Conservation (phyloP, 495 filamentous ascomycete species). For the Jackrogersella multiformis region DNA sequence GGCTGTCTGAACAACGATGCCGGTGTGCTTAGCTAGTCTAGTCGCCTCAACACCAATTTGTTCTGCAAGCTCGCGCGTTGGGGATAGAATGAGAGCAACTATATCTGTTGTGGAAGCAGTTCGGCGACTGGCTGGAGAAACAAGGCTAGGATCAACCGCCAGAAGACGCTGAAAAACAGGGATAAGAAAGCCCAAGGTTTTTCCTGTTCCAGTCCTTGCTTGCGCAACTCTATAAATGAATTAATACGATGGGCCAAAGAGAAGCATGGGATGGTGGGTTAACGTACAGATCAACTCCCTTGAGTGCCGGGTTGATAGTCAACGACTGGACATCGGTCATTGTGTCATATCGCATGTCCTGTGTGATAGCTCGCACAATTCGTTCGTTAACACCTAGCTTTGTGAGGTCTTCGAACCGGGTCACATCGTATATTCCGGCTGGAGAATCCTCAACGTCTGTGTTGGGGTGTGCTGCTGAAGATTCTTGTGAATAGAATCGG, state of each 20-base stretch:
- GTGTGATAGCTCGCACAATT: constrained; percentile 74
- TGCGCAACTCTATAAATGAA: constrained; percentile 76
- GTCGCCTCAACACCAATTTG: constrained; percentile 88
- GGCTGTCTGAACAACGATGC: constrained; percentile 80
- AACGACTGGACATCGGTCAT: constrained; percentile 94
- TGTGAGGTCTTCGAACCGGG: constrained; percentile 74
- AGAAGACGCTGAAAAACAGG: constrained; percentile 79
- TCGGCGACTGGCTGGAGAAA: constrained; percentile 25
- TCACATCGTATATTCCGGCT: constrained; percentile 53
- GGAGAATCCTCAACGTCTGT: constrained; percentile 17
- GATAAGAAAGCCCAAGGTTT: constrained; percentile 84
- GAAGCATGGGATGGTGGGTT: not conserved
- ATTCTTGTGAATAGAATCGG: constrained; percentile 54
- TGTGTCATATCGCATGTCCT: constrained; percentile 76
- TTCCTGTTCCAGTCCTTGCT: constrained; percentile 88
- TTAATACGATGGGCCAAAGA: constrained; percentile 29
- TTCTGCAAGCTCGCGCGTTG: constrained; percentile 93
- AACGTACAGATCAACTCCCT: constrained; percentile 85
- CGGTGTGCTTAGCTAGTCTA: constrained; percentile 72
- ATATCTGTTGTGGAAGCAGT: constrained; percentile 70
- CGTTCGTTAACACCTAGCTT: constrained; percentile 67
- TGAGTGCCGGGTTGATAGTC: constrained; percentile 80
- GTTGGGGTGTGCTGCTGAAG: constrained; percentile 31
- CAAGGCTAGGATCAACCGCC: constrained; percentile 62
- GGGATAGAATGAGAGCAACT: constrained; percentile 89